These are phyloP conservation scores for Hericium coralloides DNA, from an alignment of 768 basidiomycete genomes.

Conservation along the genomic window DNA sequence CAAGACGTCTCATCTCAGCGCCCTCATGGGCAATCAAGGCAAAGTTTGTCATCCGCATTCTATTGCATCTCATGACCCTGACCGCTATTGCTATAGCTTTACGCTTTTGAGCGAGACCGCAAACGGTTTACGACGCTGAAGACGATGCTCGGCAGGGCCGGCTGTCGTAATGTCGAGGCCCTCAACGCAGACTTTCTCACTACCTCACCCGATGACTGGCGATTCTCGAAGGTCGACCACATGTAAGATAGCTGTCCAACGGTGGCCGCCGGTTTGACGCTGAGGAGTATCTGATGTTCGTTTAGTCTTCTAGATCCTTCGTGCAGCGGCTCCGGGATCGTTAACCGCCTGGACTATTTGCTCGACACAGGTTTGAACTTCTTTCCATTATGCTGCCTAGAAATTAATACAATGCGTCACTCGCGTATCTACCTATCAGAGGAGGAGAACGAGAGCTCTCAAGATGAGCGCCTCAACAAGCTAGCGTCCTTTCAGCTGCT, in stretches of 20 bases:
- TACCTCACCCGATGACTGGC: slow-evolving; percentile 54
- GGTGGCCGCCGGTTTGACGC: too few species aligned
- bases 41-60: slow-evolving; percentile 38
- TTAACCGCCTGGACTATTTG: slow-evolving; percentile 82
- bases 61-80: too few species aligned
- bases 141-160: slow-evolving; percentile 78
- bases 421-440: slow-evolving; percentile 21
- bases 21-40: slow-evolving; percentile 76
- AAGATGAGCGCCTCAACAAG: slow-evolving; percentile 68
- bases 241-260: slow-evolving; percentile 47
- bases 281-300: not conserved
- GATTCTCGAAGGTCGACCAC: slow-evolving; percentile 66
- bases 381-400: not conserved
- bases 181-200: slow-evolving; percentile 79
- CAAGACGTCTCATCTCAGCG: slow-evolving; percentile 91
- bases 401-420: not conserved
- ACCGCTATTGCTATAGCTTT: slow-evolving; percentile 38
- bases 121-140: slow-evolving; percentile 76
- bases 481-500: slow-evolving; percentile 82
- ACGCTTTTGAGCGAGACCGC: slow-evolving; percentile 84
- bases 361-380: slow-evolving; percentile 53
- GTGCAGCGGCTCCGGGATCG: slow-evolving; percentile 91
- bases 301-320: slow-evolving; percentile 87
- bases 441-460: slow-evolving; percentile 45
- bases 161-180: slow-evolving; percentile 72